Evolutionary conservation across 306 rosid genomes (phyloP).

Genomic region (Acacia confusa): DNA sequence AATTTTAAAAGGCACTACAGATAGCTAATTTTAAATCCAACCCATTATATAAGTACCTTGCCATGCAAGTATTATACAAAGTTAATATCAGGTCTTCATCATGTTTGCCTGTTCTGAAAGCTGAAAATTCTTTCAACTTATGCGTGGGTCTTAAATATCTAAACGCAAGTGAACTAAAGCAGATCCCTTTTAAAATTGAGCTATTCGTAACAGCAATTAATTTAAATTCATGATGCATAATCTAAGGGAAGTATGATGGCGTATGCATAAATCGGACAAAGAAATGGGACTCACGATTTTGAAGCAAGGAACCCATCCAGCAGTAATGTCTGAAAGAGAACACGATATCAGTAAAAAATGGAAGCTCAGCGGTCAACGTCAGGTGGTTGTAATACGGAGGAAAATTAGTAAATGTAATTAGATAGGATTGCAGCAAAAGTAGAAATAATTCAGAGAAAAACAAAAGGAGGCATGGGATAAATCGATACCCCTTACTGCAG

Average conservation of each 20-base stretch:
- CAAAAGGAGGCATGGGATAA: constrained; percentile 39
- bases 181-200: background rate
- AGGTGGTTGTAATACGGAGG: constrained; percentile 15
- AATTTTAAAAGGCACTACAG: background rate
- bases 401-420: background rate
- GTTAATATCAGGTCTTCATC: constrained; percentile 1
- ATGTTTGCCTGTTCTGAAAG: constrained; percentile 8
- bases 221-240: background rate
- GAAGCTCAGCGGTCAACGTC: constrained; percentile 27
- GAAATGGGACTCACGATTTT: constrained; percentile 55
- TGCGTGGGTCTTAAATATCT: background rate
- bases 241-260: background rate
- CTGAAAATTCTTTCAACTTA: constrained; percentile 5
- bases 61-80: background rate
- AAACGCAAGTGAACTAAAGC: background rate
- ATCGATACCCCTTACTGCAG: constrained; percentile 78
- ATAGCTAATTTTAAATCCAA: background rate
- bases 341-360: constrained; percentile 32
- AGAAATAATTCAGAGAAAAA: constrained; percentile 23
- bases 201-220: background rate
- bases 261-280: background rate
- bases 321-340: constrained; percentile 73
- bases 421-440: constrained; percentile 28
- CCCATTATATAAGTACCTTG: background rate
- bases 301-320: constrained; percentile 68